phyloP scores from a whole-genome alignment of 352 stramenopile genomes.

The Stephanocyclus meneghinianus region DNA sequence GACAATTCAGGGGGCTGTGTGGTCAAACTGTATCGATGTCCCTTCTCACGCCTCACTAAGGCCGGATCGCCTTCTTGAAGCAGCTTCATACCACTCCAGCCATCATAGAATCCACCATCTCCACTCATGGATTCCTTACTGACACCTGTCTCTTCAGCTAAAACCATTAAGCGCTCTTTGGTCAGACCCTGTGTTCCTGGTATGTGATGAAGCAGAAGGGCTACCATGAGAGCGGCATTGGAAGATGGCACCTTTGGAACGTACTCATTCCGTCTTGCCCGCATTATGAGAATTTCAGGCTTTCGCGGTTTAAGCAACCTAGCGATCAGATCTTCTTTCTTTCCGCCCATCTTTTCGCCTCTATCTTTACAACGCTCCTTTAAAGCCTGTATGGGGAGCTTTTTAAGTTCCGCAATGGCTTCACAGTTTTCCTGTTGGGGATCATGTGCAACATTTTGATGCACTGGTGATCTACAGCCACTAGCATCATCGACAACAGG shows the following conservation, averaged over 20 bases:
- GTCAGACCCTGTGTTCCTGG: constrained; percentile 45
- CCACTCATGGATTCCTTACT: constrained; percentile 52
- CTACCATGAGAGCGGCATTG: constrained; percentile 52
- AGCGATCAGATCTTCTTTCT: constrained; percentile 46
- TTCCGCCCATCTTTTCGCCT: constrained; percentile 41
- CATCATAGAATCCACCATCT: constrained; percentile 52
- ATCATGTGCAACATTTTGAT: neutral
- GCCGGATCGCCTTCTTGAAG: constrained; percentile 54
- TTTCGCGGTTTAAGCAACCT: constrained; percentile 51
- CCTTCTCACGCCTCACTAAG: constrained; percentile 55
- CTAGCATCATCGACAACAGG: neutral
- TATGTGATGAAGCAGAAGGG: constrained; percentile 48
- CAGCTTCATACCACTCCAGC: constrained; percentile 61
- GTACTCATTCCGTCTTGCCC: constrained; percentile 43
- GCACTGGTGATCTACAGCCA: neutral
- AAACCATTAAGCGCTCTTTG: constrained; percentile 52
- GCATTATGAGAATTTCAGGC: constrained; percentile 50
- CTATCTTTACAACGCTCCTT: constrained; percentile 51
- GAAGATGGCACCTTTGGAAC: constrained; percentile 51
- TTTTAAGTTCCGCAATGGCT: constrained; percentile 32
- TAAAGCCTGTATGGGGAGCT: constrained; percentile 32
- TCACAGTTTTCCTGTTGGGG: constrained; percentile 28
- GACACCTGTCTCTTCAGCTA: constrained; percentile 52
- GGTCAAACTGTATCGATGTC: constrained; percentile 56
- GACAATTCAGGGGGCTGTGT: constrained; percentile 37